Conservation (phyloP, 106 monocot species). For the Dioscorea zingiberensis region DNA sequence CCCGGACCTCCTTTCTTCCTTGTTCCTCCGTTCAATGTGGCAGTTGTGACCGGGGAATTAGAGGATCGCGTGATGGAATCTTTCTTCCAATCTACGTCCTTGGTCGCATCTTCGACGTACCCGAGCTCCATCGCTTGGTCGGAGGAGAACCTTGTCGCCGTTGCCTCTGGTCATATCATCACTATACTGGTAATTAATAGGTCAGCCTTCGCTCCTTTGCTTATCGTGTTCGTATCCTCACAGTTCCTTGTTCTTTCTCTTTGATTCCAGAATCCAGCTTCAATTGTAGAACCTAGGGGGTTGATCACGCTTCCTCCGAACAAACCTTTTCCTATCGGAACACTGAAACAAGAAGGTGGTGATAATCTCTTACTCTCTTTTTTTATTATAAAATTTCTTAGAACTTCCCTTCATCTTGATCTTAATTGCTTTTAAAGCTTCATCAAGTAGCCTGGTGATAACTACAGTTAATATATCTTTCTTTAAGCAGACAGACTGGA, state of each 20-base stretch:
- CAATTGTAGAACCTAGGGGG: constrained; percentile 50
- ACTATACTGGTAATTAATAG: constrained; percentile 64
- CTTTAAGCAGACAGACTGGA: neutral
- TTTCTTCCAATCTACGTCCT: constrained; percentile 32
- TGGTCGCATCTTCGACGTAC: constrained; percentile 68
- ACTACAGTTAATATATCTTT: neutral
- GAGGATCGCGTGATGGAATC: constrained; percentile 21
- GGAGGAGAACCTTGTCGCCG: constrained; percentile 78
- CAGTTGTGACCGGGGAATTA: too few species aligned
- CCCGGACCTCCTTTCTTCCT: neutral
- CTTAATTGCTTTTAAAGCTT: neutral
- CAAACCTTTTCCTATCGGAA: constrained; percentile 56
- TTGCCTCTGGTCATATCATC: constrained; percentile 70
- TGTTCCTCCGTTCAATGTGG: neutral
- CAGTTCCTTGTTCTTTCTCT: neutral
- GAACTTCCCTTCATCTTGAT: too few species aligned
- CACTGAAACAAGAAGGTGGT: constrained; percentile 59
- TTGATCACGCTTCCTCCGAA: constrained; percentile 46
- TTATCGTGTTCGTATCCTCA: neutral
- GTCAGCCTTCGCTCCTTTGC: neutral
- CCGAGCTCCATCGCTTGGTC: constrained; percentile 88
- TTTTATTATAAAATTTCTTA: neutral
- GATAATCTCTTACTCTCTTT: neutral
- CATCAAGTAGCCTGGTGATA: neutral
- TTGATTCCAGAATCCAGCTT: constrained; percentile 64